phyloP scores from a whole-genome alignment of 1,284 basidiomycete species.

The Pascua guehoae region DNA sequence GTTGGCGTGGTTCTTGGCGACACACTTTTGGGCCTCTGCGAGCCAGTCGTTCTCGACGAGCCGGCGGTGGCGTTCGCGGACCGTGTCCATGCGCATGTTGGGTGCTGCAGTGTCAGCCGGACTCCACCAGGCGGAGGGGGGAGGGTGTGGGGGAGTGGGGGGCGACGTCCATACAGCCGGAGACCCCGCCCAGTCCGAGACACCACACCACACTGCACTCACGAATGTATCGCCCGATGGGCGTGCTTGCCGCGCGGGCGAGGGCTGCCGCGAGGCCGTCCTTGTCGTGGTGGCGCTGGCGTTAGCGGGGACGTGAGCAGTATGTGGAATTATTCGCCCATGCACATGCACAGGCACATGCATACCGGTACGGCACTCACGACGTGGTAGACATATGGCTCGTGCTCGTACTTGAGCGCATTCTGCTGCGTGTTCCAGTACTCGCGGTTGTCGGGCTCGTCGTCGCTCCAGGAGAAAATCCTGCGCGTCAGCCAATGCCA shows the following conservation, averaged over 20 bases:
- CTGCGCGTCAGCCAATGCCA: slow-evolving; percentile 11
- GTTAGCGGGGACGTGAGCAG: background rate
- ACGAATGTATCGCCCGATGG: slow-evolving; percentile 37
- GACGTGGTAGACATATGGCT: slow-evolving; percentile 51
- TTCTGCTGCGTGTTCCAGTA: slow-evolving; percentile 49
- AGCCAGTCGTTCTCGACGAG: slow-evolving; percentile 26
- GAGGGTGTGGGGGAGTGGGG: too few relatives aligned
- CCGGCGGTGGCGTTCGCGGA: slow-evolving; percentile 13
- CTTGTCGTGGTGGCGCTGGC: slow-evolving; percentile 14
- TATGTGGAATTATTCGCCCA: background rate
- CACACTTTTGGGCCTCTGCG: slow-evolving; percentile 5
- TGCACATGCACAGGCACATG: too few relatives aligned
- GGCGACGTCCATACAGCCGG: too few relatives aligned
- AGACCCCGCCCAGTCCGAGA: background rate
- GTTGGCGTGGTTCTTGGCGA: slow-evolving; percentile 1
- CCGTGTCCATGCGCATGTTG: slow-evolving; percentile 13
- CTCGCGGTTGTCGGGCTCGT: slow-evolving; percentile 38
- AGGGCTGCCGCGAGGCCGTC: slow-evolving; percentile 28
- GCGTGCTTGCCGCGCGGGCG: slow-evolving; percentile 21
- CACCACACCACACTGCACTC: slow-evolving; percentile 5
- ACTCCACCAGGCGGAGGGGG: too few relatives aligned
- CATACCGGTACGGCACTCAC: background rate
- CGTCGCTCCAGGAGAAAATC: slow-evolving; percentile 33
- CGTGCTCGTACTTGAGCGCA: slow-evolving; percentile 31
- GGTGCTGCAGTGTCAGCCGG: slow-evolving; percentile 8